Evolutionary conservation across 306 rosid species (phyloP).

Genomic region (Purshia tridentata): DNA sequence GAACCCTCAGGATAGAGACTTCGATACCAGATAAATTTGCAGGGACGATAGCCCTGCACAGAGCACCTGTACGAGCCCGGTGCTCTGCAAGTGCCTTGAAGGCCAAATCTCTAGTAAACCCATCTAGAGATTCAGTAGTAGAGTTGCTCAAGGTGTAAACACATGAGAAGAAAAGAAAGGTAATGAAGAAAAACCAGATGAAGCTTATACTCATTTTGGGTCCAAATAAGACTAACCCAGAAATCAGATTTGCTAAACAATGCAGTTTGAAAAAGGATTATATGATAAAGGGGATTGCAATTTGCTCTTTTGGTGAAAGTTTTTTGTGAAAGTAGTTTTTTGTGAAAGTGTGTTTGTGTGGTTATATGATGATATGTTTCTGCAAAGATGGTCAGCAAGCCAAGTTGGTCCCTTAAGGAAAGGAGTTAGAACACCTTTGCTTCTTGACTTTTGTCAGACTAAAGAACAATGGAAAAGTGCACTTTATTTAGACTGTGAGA

Average conservation of each 20-base stretch:
- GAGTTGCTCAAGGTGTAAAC: slow-evolving; percentile 39
- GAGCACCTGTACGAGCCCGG: slow-evolving; percentile 62
- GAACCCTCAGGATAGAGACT: slow-evolving; percentile 58
- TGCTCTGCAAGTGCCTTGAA: slow-evolving; percentile 43
- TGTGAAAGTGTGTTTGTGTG: slow-evolving; percentile 4
- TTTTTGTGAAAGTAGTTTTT: background rate
- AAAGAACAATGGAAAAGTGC: background rate
- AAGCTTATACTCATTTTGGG: slow-evolving; percentile 37
- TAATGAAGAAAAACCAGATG: slow-evolving; percentile 32
- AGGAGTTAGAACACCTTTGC: slow-evolving; percentile 22
- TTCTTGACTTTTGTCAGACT: slow-evolving; percentile 26
- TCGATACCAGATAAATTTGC: slow-evolving; percentile 66
- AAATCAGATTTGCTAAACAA: background rate
- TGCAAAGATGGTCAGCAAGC: slow-evolving; percentile 39
- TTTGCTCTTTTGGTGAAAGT: slow-evolving; percentile 5
- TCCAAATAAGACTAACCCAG: slow-evolving; percentile 20
- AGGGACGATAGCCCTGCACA: slow-evolving; percentile 57
- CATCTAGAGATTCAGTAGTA: slow-evolving; percentile 48
- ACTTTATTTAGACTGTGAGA: too few species aligned
- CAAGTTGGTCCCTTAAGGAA: slow-evolving; percentile 34
- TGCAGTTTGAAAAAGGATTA: background rate
- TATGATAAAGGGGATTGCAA: slow-evolving; percentile 2
- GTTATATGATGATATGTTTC: slow-evolving; percentile 22
- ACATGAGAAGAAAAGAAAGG: slow-evolving; percentile 38
- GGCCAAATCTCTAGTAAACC: slow-evolving; percentile 57